phyloP scores from a whole-genome alignment of 805 yeast species.

The Wickerhamomyces sydowiorum region DNA sequence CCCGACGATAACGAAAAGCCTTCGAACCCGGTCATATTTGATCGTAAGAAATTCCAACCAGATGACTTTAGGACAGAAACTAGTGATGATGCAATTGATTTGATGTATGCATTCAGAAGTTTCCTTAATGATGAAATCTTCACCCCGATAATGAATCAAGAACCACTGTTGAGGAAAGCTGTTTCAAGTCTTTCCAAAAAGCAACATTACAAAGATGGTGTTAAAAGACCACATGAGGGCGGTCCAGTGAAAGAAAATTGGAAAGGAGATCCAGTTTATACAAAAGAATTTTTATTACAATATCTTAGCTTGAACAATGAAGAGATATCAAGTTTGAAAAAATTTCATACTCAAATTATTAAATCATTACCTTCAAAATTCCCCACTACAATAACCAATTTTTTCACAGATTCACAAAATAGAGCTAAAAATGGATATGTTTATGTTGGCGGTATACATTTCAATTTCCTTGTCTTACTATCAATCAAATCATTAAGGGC shows the following conservation, averaged over 20 bases:
- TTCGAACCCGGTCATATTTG: neutral
- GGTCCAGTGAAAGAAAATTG: constrained; percentile 13
- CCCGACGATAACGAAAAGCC: neutral
- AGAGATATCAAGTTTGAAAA: constrained; percentile 3
- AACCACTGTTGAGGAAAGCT: neutral
- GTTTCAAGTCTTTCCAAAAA: neutral
- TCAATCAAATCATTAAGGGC: constrained; percentile 49
- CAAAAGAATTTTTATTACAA: constrained; percentile 8
- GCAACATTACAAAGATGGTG: constrained; percentile 8
- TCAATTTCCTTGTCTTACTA: constrained; percentile 50
- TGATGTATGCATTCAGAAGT: neutral
- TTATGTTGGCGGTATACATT: constrained; percentile 65
- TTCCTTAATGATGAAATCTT: constrained; percentile 2
- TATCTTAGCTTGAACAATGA: constrained; percentile 6
- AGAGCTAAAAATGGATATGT: constrained; percentile 46
- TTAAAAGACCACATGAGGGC: constrained; percentile 10
- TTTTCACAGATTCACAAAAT: neutral
- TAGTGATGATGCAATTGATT: neutral
- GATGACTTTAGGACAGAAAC: neutral
- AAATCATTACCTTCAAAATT: constrained; percentile 27
- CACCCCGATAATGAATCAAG: constrained; percentile 6
- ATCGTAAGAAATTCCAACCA: neutral
- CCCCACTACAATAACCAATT: constrained; percentile 1
- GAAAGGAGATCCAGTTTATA: constrained; percentile 10
- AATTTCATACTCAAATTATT: constrained; percentile 10